Evolutionary conservation across 129 eudicot species (phyloP), one percentile per base, ranked within the genome.

Genomic region (Tagetes patula): DNA sequence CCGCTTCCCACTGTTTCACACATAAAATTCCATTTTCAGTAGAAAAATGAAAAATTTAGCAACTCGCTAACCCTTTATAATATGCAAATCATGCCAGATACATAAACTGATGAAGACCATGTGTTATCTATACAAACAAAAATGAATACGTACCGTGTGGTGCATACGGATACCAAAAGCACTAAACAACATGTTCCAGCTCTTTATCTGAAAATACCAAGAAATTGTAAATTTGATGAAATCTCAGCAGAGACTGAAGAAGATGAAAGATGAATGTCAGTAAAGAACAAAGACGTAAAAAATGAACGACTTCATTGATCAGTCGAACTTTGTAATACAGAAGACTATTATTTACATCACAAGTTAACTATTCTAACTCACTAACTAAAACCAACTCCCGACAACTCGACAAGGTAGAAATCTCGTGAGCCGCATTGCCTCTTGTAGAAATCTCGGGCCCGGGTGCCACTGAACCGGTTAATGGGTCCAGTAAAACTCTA

Each of bases 1-100:
- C 79, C 81, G 96, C 96, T 85, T 83, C 87, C 98, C 96, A 90
- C 98, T 93, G 96, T 90, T 90, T 80, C 86, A 85, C 68, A 87
- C 80, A 90, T 55, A 89, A 84, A 87, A 87, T 68, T 78, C 84
- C 95, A 89, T 84, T 83, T 33, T 87, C 80, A 91, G 84, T 82
- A 81, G n/a, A n/a, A n/a, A n/a, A n/a, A n/a, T n/a, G 80, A 32
- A 74, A 49, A 69, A 32, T 68, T 84, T 72, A 80, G 79, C 86
- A 77, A 82, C 54, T 82, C 82, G 80, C 77, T 81, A 84, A 73
- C 71, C 86, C 68, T 74, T 81, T 84, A 70, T 61, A 77, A 82
- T 85, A 89, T 88, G 91, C 89, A 88, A 70, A 77, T 62, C 61
- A 85, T 59, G 73, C 58, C 48, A 70, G 8, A n/a, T 49, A 71